Base-by-base conservation (phyloP, 192 early-diverging fungal genomes). In the Cladochytrium replicatum region DNA sequence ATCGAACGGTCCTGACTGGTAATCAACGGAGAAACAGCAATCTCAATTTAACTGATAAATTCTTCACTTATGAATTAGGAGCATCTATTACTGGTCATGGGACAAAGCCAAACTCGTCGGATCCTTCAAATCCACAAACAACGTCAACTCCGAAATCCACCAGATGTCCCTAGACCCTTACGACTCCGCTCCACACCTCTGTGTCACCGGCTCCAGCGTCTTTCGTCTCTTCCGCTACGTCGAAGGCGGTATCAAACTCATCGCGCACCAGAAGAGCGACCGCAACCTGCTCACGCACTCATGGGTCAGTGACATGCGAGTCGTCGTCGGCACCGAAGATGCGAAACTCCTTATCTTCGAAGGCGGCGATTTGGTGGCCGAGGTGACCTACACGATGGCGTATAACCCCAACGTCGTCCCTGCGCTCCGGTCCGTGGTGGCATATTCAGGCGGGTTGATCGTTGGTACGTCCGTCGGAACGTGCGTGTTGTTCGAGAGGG, bases 271-370 rank as follows among this genome's bases (percentile, higher is more conserved):
- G 4, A 77, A 77, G 43, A 30, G 58, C 17, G 75, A 77, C 29
- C 43, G 75, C 67, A 74, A 74, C 51, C 34, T 73, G 8, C 42
- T 67, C 4, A 68, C 56, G 39, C 68, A 74, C 50, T 56, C 70
- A 29, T 78, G 69, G 66, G 40, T 70, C 19, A 69, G 42, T 28
- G 71, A 75, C 2, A 55, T 39, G 13, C 61, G 69, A 1, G 49
- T 78, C 28, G 41, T 75, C 27, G 60, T 54, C 29, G 72, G 72
- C 1, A 78, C 76, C 8, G 58, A 67, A 15, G 68, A 78, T 42
- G 45, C 58, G 24, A 70, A 71, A 50, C 43, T 78, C 8, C 60
- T 75, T 7, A 43, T 78, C 31, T 74, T 58, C 48, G 76, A 78
- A 41, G 31, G 54, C 40, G 72, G 67, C n/a, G 76, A 78, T 23